phyloP scores from a whole-genome alignment of 78 protist genomes.

The Pigoraptor vietnamica region DNA sequence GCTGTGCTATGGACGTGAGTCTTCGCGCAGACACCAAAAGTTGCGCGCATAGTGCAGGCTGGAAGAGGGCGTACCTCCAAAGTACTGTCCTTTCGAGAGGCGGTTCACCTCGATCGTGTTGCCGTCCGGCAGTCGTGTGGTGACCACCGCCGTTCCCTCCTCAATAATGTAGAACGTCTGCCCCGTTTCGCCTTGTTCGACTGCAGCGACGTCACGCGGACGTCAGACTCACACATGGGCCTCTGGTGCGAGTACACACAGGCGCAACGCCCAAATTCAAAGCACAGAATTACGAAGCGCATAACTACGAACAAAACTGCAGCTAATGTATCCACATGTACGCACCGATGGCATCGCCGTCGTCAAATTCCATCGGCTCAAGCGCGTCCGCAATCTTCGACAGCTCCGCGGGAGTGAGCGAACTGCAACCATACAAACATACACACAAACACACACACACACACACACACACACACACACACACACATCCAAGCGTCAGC shows the following conservation, averaged over 20 bases:
- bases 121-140: not conserved
- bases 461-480: not conserved
- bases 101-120: slow-evolving; percentile 30
- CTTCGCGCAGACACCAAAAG: not conserved
- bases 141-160: slow-evolving; percentile 29
- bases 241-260: too few relatives aligned
- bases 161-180: slow-evolving; percentile 63
- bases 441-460: not conserved
- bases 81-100: slow-evolving; percentile 53
- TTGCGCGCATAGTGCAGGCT: not conserved
- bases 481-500: too few relatives aligned
- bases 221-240: not conserved
- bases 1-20: too few relatives aligned
- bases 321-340: too few relatives aligned
- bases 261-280: not conserved
- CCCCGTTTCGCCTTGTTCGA: slow-evolving; percentile 66
- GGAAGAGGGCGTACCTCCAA: slow-evolving; percentile 33
- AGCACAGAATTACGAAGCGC: too few relatives aligned
- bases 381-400: slow-evolving; percentile 67
- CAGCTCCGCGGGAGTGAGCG: slow-evolving; percentile 46
- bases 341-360: slow-evolving; percentile 38
- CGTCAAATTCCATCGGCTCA: slow-evolving; percentile 48
- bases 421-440: not conserved
- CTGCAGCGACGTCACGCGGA: too few relatives aligned
- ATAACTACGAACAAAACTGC: too few relatives aligned